Evolutionary conservation across 495 filamentous ascomycete species (phyloP), one percentile per base, ranked within the genome.

Genomic region (Penicillium malachiteum): DNA sequence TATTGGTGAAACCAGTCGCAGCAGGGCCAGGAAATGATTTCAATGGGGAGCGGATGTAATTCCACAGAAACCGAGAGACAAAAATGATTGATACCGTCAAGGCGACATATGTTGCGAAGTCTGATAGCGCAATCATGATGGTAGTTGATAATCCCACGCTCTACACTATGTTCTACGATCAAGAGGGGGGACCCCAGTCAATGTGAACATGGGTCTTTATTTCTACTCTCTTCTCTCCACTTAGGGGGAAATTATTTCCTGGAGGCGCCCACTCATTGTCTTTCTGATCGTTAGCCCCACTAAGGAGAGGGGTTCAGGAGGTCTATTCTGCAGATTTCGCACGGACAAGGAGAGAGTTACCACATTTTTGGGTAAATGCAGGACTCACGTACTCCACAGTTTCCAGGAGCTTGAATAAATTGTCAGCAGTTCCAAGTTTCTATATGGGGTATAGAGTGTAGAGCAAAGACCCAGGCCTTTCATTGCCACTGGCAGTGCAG

Each of bases 21-120:
- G 60, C 31, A 14, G 69, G 67, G 5, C 67, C 69, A 4, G 65
- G 65, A 30, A 66, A 67, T n/a, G 55, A 55, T 44, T 55, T 67
- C 16, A 71, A 30, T 3, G 66, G 56, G 12, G 69, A 66, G 3
- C 50, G 58, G 31, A 62, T 32, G 38, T 65, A 57, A 31, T 58
- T 64, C 57, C 60, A 65, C n/a, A 63, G 44, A 26, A 65, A 59
- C 38, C 57, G 57, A 48, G 57, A 60, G 38, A 49, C 10, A 16
- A 60, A 34, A n/a, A 60, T 35, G 47, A 60, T 60, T 12, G 48
- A 42, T 37, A 52, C 48, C 8, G 42, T 56, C 6, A 56, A 48
- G 30, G 37, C 48, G 37, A 60, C 5, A 49, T 52, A 56, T 3
- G 38, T 60, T 4, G 39, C 43, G 12, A 60, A 26, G 9, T 60